Conservation (phyloP, 2,329 filamentous ascomycete species). For the Cladosporium colombiae region DNA sequence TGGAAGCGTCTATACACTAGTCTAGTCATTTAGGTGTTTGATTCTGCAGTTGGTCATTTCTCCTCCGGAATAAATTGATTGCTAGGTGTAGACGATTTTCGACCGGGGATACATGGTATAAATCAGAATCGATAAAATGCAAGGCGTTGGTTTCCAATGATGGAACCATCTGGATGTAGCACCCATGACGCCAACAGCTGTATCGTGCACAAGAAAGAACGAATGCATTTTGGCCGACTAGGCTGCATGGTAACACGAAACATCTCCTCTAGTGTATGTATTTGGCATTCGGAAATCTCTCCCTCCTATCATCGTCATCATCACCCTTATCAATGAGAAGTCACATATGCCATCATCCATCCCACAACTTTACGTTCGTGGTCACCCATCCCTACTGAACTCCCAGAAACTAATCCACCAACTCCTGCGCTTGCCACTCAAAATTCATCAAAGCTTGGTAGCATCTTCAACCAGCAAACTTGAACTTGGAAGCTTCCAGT, state of each 20-base stretch:
- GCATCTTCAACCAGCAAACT: constrained; percentile 54
- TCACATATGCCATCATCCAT: constrained; percentile 5
- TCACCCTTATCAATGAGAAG: background rate
- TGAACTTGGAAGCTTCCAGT: constrained; percentile 83
- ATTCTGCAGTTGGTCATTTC: background rate
- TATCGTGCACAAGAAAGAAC: background rate
- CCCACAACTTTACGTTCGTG: background rate
- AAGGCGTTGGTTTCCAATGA: no score
- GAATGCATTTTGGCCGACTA: background rate
- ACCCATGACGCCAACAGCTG: background rate
- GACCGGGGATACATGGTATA: no score
- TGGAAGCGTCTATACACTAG: constrained; percentile 18
- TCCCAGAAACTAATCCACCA: background rate
- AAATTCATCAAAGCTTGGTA: background rate
- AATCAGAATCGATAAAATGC: no score
- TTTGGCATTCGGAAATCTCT: background rate
- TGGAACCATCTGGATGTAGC: background rate
- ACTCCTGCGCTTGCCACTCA: constrained; percentile 8
- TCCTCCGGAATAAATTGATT: background rate
- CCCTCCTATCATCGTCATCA: background rate
- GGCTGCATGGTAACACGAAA: background rate
- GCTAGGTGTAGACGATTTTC: background rate
- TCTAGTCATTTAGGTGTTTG: background rate
- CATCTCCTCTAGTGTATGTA: constrained; percentile 5
- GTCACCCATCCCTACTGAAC: background rate